Evolutionary conservation across 2,329 filamentous ascomycete genomes (phyloP), one percentile per base, ranked within the genome.

Genomic region (Beauveria varroae): DNA sequence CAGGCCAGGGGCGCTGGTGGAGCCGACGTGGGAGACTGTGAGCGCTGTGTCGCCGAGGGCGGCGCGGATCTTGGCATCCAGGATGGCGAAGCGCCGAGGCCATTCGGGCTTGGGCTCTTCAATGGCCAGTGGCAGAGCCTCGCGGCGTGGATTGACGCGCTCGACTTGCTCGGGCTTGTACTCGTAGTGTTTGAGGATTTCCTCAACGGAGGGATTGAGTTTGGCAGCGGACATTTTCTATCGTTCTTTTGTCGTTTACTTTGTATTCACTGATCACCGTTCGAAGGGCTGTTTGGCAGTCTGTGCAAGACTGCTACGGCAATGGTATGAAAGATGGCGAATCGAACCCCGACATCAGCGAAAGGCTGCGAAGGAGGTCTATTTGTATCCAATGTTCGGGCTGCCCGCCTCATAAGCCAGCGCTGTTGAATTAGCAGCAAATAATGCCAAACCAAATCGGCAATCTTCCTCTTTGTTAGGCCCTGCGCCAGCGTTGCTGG

Each of bases 1-100:
- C 14, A 81, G 72, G 3, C 68, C 70, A 0, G 76, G 74, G 20
- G 80, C 72, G 34, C 75, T 76, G 34, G 79, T 81, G 20, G 76
- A 79, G 40, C 79, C 79, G 40, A 75, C 70, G 64, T 81, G 79
- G 44, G 70, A 65, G 62, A 81, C 68, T 24, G 66, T 64, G 22
- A 75, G 51, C n/a, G 74, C 53, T 28, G 67, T 58, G 28, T 61
- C 55, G 12, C 67, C 69, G 49, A 75, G 67, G 1, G 70, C 72
- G 18, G 52, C 57, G 26, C 57, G 34, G 57, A 76, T 72, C 40
- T 66, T 67, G 22, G 65, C 57, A 54, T 68, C 68, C 63, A 68
- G 65, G 8, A 24, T 51, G 8, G 66, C 55, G 62, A 71, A 74
- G 24, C 64, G 62, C 1, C 30, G 26, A 8, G 53, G 30, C 61